Conservation (phyloP, 257 asterid species). For the Solanum chiquidenum region DNA sequence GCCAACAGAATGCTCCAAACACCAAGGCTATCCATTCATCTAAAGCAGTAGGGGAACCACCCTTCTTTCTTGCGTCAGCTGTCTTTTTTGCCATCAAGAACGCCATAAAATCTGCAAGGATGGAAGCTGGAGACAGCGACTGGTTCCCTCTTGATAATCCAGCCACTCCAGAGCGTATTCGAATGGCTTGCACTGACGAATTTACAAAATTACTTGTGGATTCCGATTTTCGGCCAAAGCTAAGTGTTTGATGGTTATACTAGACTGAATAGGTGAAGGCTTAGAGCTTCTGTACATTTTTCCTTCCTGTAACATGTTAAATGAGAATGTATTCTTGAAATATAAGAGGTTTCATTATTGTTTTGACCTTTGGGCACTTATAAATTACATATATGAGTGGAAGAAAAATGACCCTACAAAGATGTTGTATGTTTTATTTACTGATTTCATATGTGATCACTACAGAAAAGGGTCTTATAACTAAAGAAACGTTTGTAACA, state of each 20-base stretch:
- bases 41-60: conserved; percentile 98
- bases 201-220: conserved; percentile 38
- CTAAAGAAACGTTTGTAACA: background rate
- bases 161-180: conserved; percentile 91
- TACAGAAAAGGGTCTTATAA: background rate
- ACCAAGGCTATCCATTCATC: conserved; percentile 82
- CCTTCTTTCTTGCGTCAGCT: conserved; percentile 77
- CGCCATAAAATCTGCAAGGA: conserved; percentile 72
- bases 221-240: conserved; percentile 52
- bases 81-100: conserved; percentile 85
- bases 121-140: conserved; percentile 50
- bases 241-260: conserved; percentile 32
- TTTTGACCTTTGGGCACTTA: background rate
- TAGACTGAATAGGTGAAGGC: background rate
- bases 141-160: conserved; percentile 94
- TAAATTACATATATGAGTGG: background rate
- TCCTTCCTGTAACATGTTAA: too few species aligned
- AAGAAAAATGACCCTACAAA: background rate
- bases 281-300: background rate
- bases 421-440: background rate
- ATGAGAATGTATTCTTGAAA: too few species aligned
- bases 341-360: background rate
- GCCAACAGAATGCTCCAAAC: conserved; percentile 69
- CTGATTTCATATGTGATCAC: background rate
- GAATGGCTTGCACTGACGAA: conserved; percentile 88